Conservation (phyloP, 208 protist species). For the Trypanosoma caninum region DNA sequence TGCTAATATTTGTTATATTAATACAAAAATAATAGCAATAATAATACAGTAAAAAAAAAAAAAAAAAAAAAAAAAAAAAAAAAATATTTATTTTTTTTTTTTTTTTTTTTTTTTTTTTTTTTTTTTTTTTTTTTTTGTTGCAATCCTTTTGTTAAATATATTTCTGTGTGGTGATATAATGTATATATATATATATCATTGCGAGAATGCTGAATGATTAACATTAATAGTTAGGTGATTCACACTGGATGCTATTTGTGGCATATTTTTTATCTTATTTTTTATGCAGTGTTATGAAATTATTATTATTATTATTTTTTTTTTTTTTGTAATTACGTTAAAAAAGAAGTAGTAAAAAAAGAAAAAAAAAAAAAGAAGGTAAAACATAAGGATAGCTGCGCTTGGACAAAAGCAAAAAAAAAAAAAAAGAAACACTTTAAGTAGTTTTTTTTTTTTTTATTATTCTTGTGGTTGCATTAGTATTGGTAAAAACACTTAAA, state of each 20-base stretch:
- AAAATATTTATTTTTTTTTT: not conserved
- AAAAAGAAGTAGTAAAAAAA: not conserved
- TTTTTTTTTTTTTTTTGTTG: conserved; percentile 13
- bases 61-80: too few species aligned
- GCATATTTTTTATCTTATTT: not conserved
- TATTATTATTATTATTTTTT: too few species aligned
- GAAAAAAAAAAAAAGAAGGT: conserved; percentile 4
- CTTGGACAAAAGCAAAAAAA: not conserved
- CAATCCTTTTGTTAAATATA: not conserved
- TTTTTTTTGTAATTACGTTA: not conserved
- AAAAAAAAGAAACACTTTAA: not conserved
- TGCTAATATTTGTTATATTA: too few species aligned
- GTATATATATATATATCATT: not conserved
- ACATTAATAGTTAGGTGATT: too few species aligned
- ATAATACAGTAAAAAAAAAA: too few species aligned
- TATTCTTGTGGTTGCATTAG: not conserved
- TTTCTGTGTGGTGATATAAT: not conserved
- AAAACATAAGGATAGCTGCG: not conserved
- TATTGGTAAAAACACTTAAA: not conserved
- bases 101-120: conserved; percentile 10
- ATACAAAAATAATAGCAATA: too few species aligned
- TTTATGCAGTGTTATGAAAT: too few species aligned
- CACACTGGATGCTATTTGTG: not conserved
- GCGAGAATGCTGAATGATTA: not conserved
- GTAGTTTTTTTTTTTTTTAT: not conserved